phyloP scores from a whole-genome alignment of 345 rosid genomes.

The Ricinus communis region DNA sequence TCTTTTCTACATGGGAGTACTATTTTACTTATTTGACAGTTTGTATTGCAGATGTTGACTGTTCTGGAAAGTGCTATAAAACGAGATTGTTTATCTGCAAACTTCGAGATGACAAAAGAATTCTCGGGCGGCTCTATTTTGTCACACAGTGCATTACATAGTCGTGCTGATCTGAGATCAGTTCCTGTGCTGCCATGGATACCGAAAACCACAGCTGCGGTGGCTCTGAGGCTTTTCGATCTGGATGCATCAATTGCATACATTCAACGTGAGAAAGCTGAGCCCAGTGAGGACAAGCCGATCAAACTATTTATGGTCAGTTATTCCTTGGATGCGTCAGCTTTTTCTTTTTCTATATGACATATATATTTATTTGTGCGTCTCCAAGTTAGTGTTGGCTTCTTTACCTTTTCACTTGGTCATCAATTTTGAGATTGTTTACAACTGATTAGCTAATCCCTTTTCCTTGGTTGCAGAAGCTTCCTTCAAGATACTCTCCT shows the following conservation, averaged over 20 bases:
- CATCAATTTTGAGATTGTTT: not conserved
- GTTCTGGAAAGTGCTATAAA: slow-evolving; percentile 70
- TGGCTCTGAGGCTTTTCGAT: slow-evolving; percentile 82
- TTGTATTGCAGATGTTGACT: slow-evolving; percentile 60
- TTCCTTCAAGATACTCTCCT: slow-evolving; percentile 43
- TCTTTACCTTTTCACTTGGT: not conserved
- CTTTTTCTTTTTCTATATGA: not conserved
- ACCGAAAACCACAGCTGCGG: slow-evolving; percentile 83
- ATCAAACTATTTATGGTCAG: slow-evolving; percentile 54
- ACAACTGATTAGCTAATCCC: not conserved
- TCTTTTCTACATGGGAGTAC: not conserved
- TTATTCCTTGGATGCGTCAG: slow-evolving; percentile 7
- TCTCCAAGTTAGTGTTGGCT: not conserved
- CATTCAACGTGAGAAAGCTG: slow-evolving; percentile 56
- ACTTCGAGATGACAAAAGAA: slow-evolving; percentile 72
- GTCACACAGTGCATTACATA: slow-evolving; percentile 23
- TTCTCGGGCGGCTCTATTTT: slow-evolving; percentile 39
- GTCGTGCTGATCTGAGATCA: slow-evolving; percentile 33
- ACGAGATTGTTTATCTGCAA: slow-evolving; percentile 54
- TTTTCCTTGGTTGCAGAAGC: slow-evolving; percentile 49
- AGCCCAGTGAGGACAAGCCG: slow-evolving; percentile 47
- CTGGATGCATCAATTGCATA: slow-evolving; percentile 65
- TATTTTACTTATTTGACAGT: slow-evolving; percentile 12
- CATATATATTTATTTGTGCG: not conserved
- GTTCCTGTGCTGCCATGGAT: slow-evolving; percentile 90